These are phyloP conservation scores for peach (Prunus persica) DNA, from an alignment of 306 rosid species.

Conservation along the genomic window DNA sequence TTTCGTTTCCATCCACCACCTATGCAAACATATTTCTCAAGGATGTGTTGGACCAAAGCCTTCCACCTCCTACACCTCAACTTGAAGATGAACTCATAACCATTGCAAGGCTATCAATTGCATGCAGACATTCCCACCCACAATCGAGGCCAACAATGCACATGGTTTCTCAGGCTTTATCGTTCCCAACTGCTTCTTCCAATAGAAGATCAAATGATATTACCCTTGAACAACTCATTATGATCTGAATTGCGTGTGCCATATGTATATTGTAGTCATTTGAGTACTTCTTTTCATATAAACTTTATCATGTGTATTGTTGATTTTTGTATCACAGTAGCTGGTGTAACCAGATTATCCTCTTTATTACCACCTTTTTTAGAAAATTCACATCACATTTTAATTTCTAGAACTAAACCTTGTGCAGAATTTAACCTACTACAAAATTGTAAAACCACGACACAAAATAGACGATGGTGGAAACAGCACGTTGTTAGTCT, in stretches of 20 bases:
- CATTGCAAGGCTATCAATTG: constrained; percentile 1
- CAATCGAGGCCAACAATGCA: constrained; percentile 23
- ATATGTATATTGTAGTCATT: no score
- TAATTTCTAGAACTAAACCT: no score
- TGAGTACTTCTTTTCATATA: no score
- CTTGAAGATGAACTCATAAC: not conserved
- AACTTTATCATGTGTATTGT: no score
- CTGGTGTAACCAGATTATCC: no score
- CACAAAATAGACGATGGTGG: no score
- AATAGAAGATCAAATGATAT: not conserved
- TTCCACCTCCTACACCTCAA: constrained; percentile 1
- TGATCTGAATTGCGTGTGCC: not conserved
- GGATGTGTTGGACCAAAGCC: constrained; percentile 16
- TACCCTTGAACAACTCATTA: constrained; percentile 6
- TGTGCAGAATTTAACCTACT: no score
- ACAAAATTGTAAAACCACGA: no score
- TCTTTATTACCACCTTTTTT: no score
- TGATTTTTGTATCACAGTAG: no score
- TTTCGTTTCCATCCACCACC: not conserved
- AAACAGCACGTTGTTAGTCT: no score
- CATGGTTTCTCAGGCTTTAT: not conserved
- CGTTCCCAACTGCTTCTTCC: not conserved
- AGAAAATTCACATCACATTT: no score
- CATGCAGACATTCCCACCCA: constrained; percentile 10
- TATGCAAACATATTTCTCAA: not conserved